Evolutionary conservation across 176 grass and related monocot species (phyloP).

Genomic region (Elaeis guineensis): DNA sequence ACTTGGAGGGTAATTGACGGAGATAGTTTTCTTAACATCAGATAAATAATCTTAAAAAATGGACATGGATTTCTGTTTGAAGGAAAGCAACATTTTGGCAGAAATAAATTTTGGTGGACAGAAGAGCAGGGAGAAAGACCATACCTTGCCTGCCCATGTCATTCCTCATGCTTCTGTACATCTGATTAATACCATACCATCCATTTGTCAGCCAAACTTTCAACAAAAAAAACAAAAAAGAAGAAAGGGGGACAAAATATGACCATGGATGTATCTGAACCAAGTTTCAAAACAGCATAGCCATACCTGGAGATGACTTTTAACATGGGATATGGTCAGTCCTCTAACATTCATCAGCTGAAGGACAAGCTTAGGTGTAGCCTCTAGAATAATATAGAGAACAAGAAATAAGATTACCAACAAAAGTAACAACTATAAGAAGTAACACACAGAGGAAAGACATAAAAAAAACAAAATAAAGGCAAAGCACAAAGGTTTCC

Average conservation of each 20-base stretch:
- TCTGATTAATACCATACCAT: conserved; percentile 37
- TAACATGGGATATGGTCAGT: conserved; percentile 91
- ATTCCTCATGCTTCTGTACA: conserved; percentile 62
- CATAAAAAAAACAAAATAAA: neutral
- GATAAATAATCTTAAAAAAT: no score
- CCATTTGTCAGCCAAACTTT: neutral
- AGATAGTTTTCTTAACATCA: no score
- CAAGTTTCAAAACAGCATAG: no score
- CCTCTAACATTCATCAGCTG: conserved; percentile 64
- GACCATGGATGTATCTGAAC: neutral
- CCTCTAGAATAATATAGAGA: conserved; percentile 29
- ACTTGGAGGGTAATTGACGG: no score
- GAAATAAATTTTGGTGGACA: no score
- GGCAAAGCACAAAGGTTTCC: no score
- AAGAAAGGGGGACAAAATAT: neutral
- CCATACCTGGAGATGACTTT: conserved; percentile 90
- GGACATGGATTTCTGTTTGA: no score
- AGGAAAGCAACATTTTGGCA: no score
- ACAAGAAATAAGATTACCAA: neutral
- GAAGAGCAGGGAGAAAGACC: neutral
- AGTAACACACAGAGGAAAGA: neutral
- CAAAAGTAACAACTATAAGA: neutral
- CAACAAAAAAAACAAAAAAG: no score
- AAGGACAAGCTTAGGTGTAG: conserved; percentile 86
- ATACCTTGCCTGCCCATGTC: conserved; percentile 55